Evolutionary conservation across 2,329 filamentous ascomycete genomes (phyloP).

Genomic region (Aureobasidium musti): DNA sequence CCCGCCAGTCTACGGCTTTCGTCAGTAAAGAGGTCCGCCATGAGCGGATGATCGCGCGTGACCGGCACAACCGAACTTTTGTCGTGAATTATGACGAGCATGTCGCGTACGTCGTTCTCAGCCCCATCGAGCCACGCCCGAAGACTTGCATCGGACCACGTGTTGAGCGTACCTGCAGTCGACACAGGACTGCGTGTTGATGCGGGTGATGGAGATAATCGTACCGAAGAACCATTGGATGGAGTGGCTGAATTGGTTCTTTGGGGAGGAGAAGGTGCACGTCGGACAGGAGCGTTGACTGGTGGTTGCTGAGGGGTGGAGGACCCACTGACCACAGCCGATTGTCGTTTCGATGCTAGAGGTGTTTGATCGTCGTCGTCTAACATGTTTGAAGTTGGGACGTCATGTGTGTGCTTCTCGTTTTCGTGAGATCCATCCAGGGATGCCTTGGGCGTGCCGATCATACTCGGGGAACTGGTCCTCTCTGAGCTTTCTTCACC

Average conservation of each 20-base stretch:
- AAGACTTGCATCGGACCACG: slow-evolving; percentile 85
- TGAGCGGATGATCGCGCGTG: slow-evolving; percentile 81
- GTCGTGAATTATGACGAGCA: slow-evolving; percentile 89
- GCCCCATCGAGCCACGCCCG: slow-evolving; percentile 84
- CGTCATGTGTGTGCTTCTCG: slow-evolving; percentile 29
- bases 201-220: slow-evolving; percentile 45
- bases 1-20: slow-evolving; percentile 71
- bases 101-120: slow-evolving; percentile 81
- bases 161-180: slow-evolving; percentile 57
- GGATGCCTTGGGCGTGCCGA: slow-evolving; percentile 36
- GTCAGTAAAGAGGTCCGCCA: slow-evolving; percentile 76
- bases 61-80: slow-evolving; percentile 80
- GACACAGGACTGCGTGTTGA: slow-evolving; percentile 55
- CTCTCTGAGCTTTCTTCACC: slow-evolving; percentile 34
- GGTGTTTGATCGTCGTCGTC: slow-evolving; percentile 39
- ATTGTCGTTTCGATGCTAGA: slow-evolving; percentile 35
- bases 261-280: slow-evolving; percentile 25
- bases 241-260: slow-evolving; percentile 20
- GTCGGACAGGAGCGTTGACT: slow-evolving; percentile 21
- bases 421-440: slow-evolving; percentile 29
- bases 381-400: background rate
- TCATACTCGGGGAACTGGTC: slow-evolving; percentile 38
- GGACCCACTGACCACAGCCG: slow-evolving; percentile 30
- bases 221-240: slow-evolving; percentile 32
- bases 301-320: slow-evolving; percentile 21